A percentile compares a stretch with the other conserved stretches of the same genome.
Evolutionary conservation across 768 basidiomycete species (phyloP).

Genomic region (Clavulina sp.): DNA sequence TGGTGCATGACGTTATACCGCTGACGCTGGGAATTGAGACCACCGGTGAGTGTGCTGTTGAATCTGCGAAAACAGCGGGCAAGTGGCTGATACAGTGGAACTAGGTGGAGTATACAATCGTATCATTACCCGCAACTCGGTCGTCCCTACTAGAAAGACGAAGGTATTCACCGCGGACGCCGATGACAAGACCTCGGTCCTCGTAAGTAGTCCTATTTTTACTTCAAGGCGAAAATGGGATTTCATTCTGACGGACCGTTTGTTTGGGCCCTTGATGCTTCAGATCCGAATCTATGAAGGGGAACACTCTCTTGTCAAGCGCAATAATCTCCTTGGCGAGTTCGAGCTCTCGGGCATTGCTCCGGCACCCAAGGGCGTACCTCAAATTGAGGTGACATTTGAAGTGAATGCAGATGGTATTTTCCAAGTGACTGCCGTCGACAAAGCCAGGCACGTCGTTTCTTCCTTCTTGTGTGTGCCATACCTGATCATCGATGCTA

Average conservation of each 20-base stretch:
- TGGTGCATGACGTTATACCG: conserved; percentile 87
- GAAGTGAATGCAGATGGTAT: conserved; percentile 97
- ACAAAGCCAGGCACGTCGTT: conserved; percentile 96
- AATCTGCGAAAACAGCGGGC: no score
- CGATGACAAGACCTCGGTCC: no score
- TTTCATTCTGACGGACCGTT: no score
- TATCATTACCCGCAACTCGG: no score
- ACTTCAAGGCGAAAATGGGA: no score
- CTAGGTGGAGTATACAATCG: no score
- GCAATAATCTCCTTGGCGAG: conserved; percentile 96
- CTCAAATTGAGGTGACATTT: conserved; percentile 95
- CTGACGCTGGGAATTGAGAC: conserved; percentile 45
- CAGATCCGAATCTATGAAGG: conserved; percentile 97
- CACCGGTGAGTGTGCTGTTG: conserved; percentile 14
- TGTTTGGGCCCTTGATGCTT: no score
- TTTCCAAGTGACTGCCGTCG: conserved; percentile 83
- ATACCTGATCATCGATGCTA: conserved; percentile 91
- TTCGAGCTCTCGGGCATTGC: conserved; percentile 95
- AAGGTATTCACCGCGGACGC: no score
- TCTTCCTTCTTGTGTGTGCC: conserved; percentile 86
- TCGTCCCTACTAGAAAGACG: no score
- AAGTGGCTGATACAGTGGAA: no score
- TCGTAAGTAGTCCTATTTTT: no score
- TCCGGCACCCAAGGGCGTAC: conserved; percentile 93
- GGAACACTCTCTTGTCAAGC: conserved; percentile 95